Evolutionary conservation across 2,329 filamentous ascomycete genomes (phyloP), one percentile per base, ranked within the genome.

Genomic region (Colletotrichum incanum): DNA sequence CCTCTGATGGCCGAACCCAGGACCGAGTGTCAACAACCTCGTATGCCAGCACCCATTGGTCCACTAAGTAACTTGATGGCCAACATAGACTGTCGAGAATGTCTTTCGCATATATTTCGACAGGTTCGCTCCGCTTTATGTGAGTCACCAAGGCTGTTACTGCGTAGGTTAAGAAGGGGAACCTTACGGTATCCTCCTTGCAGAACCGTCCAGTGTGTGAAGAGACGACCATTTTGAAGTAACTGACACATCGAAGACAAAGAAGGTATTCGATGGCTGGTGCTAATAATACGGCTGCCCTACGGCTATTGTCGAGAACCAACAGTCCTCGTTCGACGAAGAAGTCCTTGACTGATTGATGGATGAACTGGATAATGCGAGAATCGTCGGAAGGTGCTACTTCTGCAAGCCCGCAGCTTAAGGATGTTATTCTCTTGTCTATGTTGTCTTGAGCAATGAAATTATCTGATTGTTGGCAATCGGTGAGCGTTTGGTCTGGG

Each of bases 291-390:
- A 3, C 11, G 16, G 6, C 26, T 54, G 50, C 20, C 16, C 9
- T 28, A 67, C 72, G 52, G 78, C 74, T 41, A 75, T 74, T 7
- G 52, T 68, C 60, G 50, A 71, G 26, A 65, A 31, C 34, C 56
- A 5, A 12, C 16, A 34, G 14, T 31, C 71, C 28, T 16, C 14
- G 56, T 71, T 60, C 45, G 71, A 47, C 23, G 45, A 82, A 79
- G 65, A 79, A 81, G 54, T 82, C 80, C 45, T 79, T 78, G 52
- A 80, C 78, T 3, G 80, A 77, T 62, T 81, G 78, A 39, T 82
- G 80, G 45, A 82, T 82, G 61, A 82, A 80, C 52, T 82, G 80
- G 2, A 80, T 76, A 43, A 76, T 47, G 31, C 12, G 2, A 67
- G 43, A 47, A 75, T 31, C 47, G 81, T 79, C 14, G 20, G 43